A percentile compares a stretch with the other conserved stretches of the same genome.
Conservation (phyloP, 1,284 basidiomycete species). For the Pseudozyma sp. region DNA sequence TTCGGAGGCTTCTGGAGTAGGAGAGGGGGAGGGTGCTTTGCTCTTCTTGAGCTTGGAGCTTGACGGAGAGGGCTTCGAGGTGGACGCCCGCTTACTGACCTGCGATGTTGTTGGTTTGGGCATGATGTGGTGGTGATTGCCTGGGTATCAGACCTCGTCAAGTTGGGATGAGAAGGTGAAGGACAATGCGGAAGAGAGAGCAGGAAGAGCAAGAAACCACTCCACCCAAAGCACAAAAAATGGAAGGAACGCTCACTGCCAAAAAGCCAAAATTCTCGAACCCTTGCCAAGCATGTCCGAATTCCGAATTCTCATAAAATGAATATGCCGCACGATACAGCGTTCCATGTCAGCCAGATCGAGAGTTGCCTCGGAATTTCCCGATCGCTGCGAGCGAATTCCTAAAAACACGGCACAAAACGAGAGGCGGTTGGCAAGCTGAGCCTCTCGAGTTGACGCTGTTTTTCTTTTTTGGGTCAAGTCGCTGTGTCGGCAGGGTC, state of each 20-base stretch:
- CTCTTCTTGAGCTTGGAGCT: constrained; percentile 15
- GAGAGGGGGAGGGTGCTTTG: constrained; percentile 17
- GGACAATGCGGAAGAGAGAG: too few species aligned
- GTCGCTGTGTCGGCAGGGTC: not conserved
- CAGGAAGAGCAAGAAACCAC: not conserved
- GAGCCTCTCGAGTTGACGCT: not conserved
- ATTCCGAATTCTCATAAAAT: not conserved
- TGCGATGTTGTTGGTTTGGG: constrained; percentile 18
- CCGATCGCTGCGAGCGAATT: constrained; percentile 3
- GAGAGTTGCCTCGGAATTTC: constrained; percentile 1
- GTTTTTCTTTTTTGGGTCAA: not conserved
- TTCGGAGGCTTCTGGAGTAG: constrained; percentile 2
- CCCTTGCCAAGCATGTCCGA: constrained; percentile 9
- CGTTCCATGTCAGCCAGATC: not conserved
- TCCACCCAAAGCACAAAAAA: not conserved
- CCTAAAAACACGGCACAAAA: not conserved
- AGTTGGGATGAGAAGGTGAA: not conserved
- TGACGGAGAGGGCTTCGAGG: constrained; percentile 12
- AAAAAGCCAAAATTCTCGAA: constrained; percentile 15
- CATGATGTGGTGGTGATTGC: constrained; percentile 4
- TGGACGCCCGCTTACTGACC: constrained; percentile 15
- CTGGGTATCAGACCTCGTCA: not conserved
- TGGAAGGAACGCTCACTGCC: not conserved
- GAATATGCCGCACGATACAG: constrained; percentile 4
- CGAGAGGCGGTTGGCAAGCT: not conserved